Evolutionary conservation across 495 filamentous ascomycete species (phyloP), one percentile per base, ranked within the genome.

Genomic region (Talaromyces proteolyticus): DNA sequence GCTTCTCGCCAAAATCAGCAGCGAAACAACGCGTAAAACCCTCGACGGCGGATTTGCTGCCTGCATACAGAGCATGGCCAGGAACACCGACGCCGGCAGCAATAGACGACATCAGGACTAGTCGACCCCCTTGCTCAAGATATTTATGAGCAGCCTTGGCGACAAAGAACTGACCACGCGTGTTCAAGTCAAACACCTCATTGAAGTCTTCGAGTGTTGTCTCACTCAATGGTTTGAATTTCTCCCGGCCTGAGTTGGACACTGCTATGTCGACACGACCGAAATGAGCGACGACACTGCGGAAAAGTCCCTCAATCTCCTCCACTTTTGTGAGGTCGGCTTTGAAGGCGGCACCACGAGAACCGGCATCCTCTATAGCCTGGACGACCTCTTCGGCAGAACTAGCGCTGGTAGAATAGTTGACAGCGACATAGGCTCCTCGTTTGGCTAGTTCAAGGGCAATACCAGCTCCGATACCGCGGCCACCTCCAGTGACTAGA

Each of bases 91-190:
- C 60, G 21, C 66, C 70, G 4, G 74, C 79, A 3, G 79, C 75
- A 50, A 79, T 77, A 11, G 75, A 79, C 11, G 69, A 73, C 68
- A 77, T 83, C 17, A 74, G 55, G 39, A 75, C 84, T 26, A 91
- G 66, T 10, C 88, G 75, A 26, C 88, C 88, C 47, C 82, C 79
- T 4, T 74, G 65, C 64, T 81, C 53, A 23, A 88, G 73, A 63
- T 89, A 63, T 65, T 85, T 81, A 68, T 80, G 81, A 47, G 84
- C 88, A 23, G 86, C 77, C 68, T 87, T 86, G 26, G 84, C 87
- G 49, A 92, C 88, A 68, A 91, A 89, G 75, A 90, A 91, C 67
- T 92, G 88, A 0, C 80, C 88, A 6, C 85, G 75, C 4, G 82
- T 81, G 68, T 92, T 92, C 49, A 91, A 68, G 61, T 78, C 76